Evolutionary conservation across 225 moss, liverwort and hornwort genomes (phyloP), one percentile per base, ranked within the genome.

Genomic region (Physcomitrium patens): DNA sequence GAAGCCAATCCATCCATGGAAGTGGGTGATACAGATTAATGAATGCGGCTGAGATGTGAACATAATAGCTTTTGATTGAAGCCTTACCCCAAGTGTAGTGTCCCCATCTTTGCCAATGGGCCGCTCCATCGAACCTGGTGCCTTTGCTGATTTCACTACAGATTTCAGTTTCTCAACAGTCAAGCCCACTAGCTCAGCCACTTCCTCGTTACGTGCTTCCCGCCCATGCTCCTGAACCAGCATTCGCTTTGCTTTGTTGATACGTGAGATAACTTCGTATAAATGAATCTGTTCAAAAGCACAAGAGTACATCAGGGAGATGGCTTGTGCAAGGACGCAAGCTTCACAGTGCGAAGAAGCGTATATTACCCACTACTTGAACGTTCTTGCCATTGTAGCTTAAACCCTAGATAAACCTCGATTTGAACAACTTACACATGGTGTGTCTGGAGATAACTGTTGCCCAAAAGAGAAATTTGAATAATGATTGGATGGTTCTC

Each of bases 191-290:
- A 92, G 44, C 56, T 89, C 96, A 0, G 96, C 96, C 15, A 94
- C 53, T 84, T 96, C 96, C 62, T 94, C 94, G 45, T 96, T 88
- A 56, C 53, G 65, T 9, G 96, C 78, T 3, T 59, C 73, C 26
- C 94, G 84, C 22, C 96, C 96, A 49, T 92, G 96, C 79, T 96
- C 92, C 12, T 91, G 87, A 52, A 83, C 51, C 24, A 96, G 70
- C 75, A 83, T 89, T 81, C 85, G 89, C 86, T 88, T 96, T 8
- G 96, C 92, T 84, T 90, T 96, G 60, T 75, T 94, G 80, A 96
- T 92, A 15, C 96, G 94, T 48, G 92, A 92, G 48, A 96, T 54
- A 48, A 96, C 72, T 67, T 96, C 96, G 60, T 89, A 96, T 52
- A 96, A 78, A 79, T 96, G 94, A 67, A 94, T 86, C 92, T 92